phyloP scores from a whole-genome alignment of 2,329 filamentous ascomycete species.

The Lasiodiplodia gonubiensis region DNA sequence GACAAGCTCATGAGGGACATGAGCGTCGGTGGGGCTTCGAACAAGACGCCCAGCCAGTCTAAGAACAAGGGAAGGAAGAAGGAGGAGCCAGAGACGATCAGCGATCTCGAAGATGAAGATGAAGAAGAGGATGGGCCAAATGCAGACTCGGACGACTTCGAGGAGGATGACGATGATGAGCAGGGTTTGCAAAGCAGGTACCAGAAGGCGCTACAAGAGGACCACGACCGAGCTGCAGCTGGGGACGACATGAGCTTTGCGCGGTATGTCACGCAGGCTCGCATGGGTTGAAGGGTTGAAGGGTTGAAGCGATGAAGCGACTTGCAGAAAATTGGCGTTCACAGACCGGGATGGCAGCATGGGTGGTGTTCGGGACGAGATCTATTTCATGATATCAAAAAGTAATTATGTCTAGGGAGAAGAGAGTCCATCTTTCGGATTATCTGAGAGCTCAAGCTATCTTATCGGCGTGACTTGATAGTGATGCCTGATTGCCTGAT shows the following conservation, averaged over 20 bases:
- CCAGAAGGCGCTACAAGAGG: slow-evolving; percentile 71
- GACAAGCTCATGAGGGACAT: slow-evolving; percentile 96
- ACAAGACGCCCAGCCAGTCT: slow-evolving; percentile 35
- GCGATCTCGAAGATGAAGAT: slow-evolving; percentile 56
- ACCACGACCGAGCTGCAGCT: slow-evolving; percentile 40
- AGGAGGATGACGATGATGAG: slow-evolving; percentile 60
- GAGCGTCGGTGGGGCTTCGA: slow-evolving; percentile 57
- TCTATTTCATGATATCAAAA: slow-evolving; percentile 3
- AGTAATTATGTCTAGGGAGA: neutral
- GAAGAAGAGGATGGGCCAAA: slow-evolving; percentile 56
- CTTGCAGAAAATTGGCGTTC: slow-evolving; percentile 18
- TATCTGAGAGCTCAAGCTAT: neutral
- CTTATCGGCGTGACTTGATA: neutral
- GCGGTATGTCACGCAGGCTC: slow-evolving; percentile 52
- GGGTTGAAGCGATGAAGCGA: slow-evolving; percentile 8
- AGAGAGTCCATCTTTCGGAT: neutral
- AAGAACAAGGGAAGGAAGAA: slow-evolving; percentile 44
- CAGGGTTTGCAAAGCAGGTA: slow-evolving; percentile 78
- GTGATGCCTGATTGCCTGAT: slow-evolving; percentile 10
- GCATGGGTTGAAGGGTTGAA: slow-evolving; percentile 20
- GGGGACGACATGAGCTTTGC: slow-evolving; percentile 59
- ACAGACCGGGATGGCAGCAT: slow-evolving; percentile 17
- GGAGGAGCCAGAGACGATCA: slow-evolving; percentile 57
- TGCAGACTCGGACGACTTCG: slow-evolving; percentile 61
- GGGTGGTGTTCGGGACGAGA: slow-evolving; percentile 5